Evolutionary conservation across 2,329 filamentous ascomycete species (phyloP), one percentile per base, ranked within the genome.

Genomic region (Cryphonectria radicalis): DNA sequence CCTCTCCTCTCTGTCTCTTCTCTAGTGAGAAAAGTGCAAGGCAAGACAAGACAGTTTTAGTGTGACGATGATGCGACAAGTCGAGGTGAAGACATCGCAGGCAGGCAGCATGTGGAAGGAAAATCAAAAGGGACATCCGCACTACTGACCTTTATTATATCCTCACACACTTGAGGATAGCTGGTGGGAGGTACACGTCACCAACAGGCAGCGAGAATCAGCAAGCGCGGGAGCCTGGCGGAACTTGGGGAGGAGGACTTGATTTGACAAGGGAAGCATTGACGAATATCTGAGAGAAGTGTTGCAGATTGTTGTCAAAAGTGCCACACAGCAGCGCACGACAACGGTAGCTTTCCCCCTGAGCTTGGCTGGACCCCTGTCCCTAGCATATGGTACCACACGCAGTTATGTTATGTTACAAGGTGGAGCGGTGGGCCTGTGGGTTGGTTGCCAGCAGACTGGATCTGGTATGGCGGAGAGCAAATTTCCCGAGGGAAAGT

Each of bases 231-330:
- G 42, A 65, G 42, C n/a, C 59, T 62, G 32, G 2, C 6, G 25
- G 28, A 17, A 35, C 42, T 3, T n/a, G 7, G 7, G 22, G n/a
- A 40, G 37, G 25, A 14, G 8, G 7, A n/a, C 17, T 37, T n/a
- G 63, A 22, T 50, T 25, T 35, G 42, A 25, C 4, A 28, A 32
- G n/a, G n/a, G 19, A 32, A 65, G 42, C 63, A 65, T 32, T 46
- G 43, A 46, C 32, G 42, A 50, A 64, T 32, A 35, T 46, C 37
- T 10, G 35, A 63, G 7, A 43, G 40, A 64, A 43, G 53, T 65
- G 63, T 65, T 65, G 63, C 63, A 65, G 63, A 65, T 65, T 65
- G 63, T 35, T 25, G 63, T 46, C 13, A 32, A 32, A 32, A 64
- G 62, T 64, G 63, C 63, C 25, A 35, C 14, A 8, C 25, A 50